These are phyloP conservation scores for Tricholomella constricta DNA, from an alignment of 768 basidiomycete genomes.

Conservation along the genomic window DNA sequence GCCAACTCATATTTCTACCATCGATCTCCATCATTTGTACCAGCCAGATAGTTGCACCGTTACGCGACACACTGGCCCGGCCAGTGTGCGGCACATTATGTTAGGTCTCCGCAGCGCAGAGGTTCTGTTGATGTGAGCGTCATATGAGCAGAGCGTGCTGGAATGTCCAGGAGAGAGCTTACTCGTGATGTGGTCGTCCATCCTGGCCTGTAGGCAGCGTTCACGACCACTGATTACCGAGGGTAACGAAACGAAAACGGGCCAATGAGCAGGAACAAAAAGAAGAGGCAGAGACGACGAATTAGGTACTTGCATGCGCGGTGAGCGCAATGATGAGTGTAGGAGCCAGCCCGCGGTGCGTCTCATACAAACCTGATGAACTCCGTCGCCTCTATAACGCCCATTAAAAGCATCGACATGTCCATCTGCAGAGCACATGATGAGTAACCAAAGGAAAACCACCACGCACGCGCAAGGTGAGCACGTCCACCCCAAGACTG, in stretches of 20 bases:
- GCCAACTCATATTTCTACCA: too few relatives aligned
- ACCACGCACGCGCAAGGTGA: slow-evolving; percentile 79
- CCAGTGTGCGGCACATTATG: too few relatives aligned
- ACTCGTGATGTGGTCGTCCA: slow-evolving; percentile 86
- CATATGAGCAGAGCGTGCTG: background rate
- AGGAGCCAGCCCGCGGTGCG: slow-evolving; percentile 56
- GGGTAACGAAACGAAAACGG: too few relatives aligned
- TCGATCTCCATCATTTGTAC: too few relatives aligned
- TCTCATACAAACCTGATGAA: slow-evolving; percentile 86
- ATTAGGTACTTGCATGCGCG: slow-evolving; percentile 87
- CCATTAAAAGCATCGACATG: slow-evolving; percentile 98
- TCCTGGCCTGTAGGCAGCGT: slow-evolving; percentile 50
- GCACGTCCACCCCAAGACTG: slow-evolving; percentile 87
- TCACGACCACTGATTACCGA: slow-evolving; percentile 85
- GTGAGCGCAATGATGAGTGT: slow-evolving; percentile 97
- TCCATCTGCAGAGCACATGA: slow-evolving; percentile 77
- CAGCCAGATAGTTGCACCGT: too few relatives aligned
- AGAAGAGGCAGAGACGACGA: background rate
- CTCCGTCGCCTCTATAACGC: slow-evolving; percentile 96
- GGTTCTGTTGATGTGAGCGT: slow-evolving; percentile 53
- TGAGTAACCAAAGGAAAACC: background rate
- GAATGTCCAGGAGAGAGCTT: slow-evolving; percentile 26
- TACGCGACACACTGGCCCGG: too few relatives aligned
- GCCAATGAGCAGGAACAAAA: slow-evolving; percentile 6
- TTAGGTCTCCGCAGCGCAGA: slow-evolving; percentile 75